Conservation (phyloP, 106 monocot genomes). For the Apostasia shenzhenica region DNA sequence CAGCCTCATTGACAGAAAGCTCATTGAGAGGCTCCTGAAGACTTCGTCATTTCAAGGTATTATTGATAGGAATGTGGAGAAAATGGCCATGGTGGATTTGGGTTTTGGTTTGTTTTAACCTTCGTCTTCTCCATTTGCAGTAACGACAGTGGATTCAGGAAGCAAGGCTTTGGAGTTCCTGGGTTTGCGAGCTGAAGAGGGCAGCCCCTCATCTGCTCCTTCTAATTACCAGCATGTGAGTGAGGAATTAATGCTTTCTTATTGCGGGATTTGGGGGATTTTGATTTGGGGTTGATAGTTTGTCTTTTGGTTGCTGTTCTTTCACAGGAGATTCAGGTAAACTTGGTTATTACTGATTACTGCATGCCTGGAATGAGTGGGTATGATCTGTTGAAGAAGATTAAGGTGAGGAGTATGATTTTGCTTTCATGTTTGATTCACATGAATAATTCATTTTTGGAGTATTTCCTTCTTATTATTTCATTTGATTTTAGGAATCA, state of each 20-base stretch:
- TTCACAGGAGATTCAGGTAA: slow-evolving; percentile 37
- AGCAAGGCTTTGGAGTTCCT: slow-evolving; percentile 48
- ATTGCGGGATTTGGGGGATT: not conserved
- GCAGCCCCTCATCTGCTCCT: slow-evolving; percentile 5
- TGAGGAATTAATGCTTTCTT: not conserved
- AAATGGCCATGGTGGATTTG: not conserved
- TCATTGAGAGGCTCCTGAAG: slow-evolving; percentile 49
- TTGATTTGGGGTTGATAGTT: not conserved
- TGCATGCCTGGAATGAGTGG: slow-evolving; percentile 67
- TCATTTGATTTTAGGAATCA: slow-evolving; percentile 17
- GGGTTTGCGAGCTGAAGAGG: slow-evolving; percentile 19
- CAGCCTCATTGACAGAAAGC: slow-evolving; percentile 49
- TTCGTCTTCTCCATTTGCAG: slow-evolving; percentile 14
- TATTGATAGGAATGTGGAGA: not conserved
- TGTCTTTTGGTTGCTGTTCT: not conserved
- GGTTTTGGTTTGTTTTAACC: not conserved
- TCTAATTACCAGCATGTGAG: not conserved
- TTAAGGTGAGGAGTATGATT: slow-evolving; percentile 23
- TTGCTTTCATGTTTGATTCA: not conserved
- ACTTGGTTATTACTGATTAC: slow-evolving; percentile 46
- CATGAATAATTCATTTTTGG: not conserved
- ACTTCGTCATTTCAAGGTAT: slow-evolving; percentile 51
- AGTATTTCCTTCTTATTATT: no score
- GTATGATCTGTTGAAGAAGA: slow-evolving; percentile 55
- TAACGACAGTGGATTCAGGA: slow-evolving; percentile 52